Base-by-base conservation (phyloP, 2,329 filamentous ascomycete genomes). In the Ceratocystis huliohia region DNA sequence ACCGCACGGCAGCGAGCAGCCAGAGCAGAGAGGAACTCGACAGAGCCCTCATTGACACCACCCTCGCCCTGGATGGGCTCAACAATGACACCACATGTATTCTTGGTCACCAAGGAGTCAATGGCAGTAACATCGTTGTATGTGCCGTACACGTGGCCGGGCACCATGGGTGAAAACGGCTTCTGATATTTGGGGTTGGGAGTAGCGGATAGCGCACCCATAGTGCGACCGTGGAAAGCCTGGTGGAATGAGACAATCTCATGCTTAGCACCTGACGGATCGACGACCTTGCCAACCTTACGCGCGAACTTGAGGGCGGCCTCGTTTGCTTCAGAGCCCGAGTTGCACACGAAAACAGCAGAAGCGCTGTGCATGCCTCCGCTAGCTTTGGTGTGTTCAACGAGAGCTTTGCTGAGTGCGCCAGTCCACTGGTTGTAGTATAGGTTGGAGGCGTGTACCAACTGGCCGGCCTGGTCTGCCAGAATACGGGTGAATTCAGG, bases 11-110 rank as follows among this genome's bases (percentile, higher is more conserved):
- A 96, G 68, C 92, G 84, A 73, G 83, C 83, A 67, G 91, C 90
- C n/a, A 99, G 82, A 0, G 91, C 88, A 28, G 85, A 75, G 28
- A 99, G 81, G 76, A 97, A 99, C 70, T 91, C 89, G 2, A 88
- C 84, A 0, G 83, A 87, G 2, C 90, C 94, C 10, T 89, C 85
- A 71, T 93, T 88, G 64, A 99, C 88, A 70, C 94, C 94, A 17
- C 94, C 94, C 78, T 99, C 94, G 67, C 94, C 94, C 77, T 99
- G 94, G 69, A 99, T 96, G 7, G 94, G 94, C 80, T 99, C 94
- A 59, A 99, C 84, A 67, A 99, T 92, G 22, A 99, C 94, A 73
- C 91, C 92, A 72, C 92, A 96, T 0, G 94, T 97, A 70, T 86
- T 84, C 22, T 91, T 85, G 0, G 88, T 96, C 37, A 99, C 86